A percentile compares a stretch with the other conserved stretches of the same genome.
Evolutionary conservation across 352 stramenopile genomes (phyloP).

Genomic region (Phytophthora aleatoria): DNA sequence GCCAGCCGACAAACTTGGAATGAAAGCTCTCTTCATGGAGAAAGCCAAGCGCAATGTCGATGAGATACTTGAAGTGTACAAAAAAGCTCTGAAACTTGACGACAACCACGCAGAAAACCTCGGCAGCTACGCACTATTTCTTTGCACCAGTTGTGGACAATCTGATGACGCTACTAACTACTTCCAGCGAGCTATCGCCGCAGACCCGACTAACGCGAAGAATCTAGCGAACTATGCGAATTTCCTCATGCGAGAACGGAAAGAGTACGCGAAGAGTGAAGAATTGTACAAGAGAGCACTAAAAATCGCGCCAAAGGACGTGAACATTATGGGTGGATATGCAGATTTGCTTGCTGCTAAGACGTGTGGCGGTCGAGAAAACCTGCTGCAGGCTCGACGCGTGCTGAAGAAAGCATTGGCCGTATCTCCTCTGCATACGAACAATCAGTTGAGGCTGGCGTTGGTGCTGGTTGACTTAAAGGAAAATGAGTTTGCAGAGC

Average conservation of each 20-base stretch:
- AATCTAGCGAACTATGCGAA: slow-evolving; percentile 40
- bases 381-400: slow-evolving; percentile 14
- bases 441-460: slow-evolving; percentile 31
- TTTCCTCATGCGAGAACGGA: slow-evolving; percentile 35
- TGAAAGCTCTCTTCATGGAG: slow-evolving; percentile 55
- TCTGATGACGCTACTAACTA: slow-evolving; percentile 24
- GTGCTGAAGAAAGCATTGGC: slow-evolving; percentile 31
- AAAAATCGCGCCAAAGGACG: slow-evolving; percentile 24
- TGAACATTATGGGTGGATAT: slow-evolving; percentile 37
- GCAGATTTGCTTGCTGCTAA: slow-evolving; percentile 29
- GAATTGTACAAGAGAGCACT: slow-evolving; percentile 36
- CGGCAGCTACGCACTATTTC: slow-evolving; percentile 48
- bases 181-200: slow-evolving; percentile 34
- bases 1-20: slow-evolving; percentile 43
- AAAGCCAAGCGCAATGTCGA: slow-evolving; percentile 22
- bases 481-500: slow-evolving; percentile 9
- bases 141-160: slow-evolving; percentile 28
- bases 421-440: slow-evolving; percentile 20
- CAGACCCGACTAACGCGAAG: slow-evolving; percentile 21
- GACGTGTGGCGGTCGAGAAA: background rate
- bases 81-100: slow-evolving; percentile 41
- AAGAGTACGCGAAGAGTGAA: slow-evolving; percentile 36
- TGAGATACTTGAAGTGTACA: slow-evolving; percentile 38
- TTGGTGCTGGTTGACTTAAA: slow-evolving; percentile 15
- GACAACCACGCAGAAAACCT: slow-evolving; percentile 36